Evolutionary conservation across 371 early-diverging fungal genomes (phyloP).

Genomic region (Circinella umbellata): DNA sequence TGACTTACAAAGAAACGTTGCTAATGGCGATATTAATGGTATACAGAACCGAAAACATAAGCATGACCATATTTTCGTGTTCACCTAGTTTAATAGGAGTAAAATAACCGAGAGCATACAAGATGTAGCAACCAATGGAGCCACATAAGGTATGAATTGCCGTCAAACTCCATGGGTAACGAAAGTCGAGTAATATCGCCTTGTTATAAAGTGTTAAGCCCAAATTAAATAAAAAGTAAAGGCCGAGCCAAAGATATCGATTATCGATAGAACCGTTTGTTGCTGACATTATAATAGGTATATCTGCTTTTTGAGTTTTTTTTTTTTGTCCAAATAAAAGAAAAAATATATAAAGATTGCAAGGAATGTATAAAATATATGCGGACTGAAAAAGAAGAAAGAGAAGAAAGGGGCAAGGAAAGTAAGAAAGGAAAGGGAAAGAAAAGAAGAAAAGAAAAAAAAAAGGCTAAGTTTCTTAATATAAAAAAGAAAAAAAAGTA

Average conservation of each 20-base stretch:
- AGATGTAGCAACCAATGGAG: conserved; percentile 66
- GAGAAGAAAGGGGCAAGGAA: background rate
- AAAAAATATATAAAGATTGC: background rate
- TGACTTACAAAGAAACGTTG: conserved; percentile 79
- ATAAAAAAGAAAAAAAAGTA: too few species aligned
- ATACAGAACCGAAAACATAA: conserved; percentile 84
- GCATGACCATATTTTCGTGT: conserved; percentile 73
- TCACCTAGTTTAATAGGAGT: conserved; percentile 62
- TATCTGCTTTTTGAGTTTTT: background rate
- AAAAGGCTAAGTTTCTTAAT: too few species aligned
- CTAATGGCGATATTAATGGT: conserved; percentile 90
- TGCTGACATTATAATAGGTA: conserved; percentile 25
- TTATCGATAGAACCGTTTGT: conserved; percentile 34
- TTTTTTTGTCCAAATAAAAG: too few species aligned
- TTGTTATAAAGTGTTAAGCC: conserved; percentile 88
- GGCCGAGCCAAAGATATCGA: conserved; percentile 65
- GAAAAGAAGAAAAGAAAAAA: conserved; percentile 1
- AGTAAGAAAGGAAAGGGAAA: conserved; percentile 10
- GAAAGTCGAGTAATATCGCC: conserved; percentile 76
- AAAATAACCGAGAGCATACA: conserved; percentile 62
- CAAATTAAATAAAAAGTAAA: conserved; percentile 84
- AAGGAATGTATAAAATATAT: conserved; percentile 17
- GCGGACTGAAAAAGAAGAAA: conserved; percentile 1
- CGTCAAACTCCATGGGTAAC: conserved; percentile 89
- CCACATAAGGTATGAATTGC: conserved; percentile 83